Evolutionary conservation across 2,329 filamentous ascomycete genomes (phyloP).

Genomic region (Fusarium circinatum): DNA sequence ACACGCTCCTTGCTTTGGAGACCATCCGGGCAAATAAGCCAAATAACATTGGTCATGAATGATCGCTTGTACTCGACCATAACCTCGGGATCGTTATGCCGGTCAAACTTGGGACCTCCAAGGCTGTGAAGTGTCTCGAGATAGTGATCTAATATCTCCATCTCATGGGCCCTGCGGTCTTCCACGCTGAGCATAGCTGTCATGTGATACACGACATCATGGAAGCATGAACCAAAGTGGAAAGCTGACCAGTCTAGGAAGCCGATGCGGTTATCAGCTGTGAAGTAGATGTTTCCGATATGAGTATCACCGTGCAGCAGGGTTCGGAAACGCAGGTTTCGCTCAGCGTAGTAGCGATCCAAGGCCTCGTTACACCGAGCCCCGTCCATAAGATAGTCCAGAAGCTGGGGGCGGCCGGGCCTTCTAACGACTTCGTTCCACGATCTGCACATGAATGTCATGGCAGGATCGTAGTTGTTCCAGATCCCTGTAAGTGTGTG

Average conservation of each 20-base stretch:
- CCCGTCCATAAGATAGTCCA: conserved; percentile 51
- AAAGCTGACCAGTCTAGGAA: conserved; percentile 57
- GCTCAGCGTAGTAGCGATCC: conserved; percentile 50
- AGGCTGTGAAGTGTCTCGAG: conserved; percentile 24
- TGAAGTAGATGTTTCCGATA: conserved; percentile 56
- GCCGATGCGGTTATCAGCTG: conserved; percentile 46
- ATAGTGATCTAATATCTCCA: conserved; percentile 42
- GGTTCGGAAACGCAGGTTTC: conserved; percentile 53
- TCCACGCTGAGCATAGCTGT: conserved; percentile 51
- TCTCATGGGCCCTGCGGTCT: conserved; percentile 54
- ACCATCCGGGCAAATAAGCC: conserved; percentile 38
- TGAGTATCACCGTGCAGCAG: conserved; percentile 57
- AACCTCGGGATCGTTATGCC: conserved; percentile 33
- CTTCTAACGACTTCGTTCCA: conserved; percentile 46
- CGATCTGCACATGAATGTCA: conserved; percentile 47
- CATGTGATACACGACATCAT: conserved; percentile 56
- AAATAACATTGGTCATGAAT: conserved; percentile 43
- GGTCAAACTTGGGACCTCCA: conserved; percentile 29
- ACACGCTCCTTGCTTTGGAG: conserved; percentile 51
- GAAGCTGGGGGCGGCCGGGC: conserved; percentile 47
- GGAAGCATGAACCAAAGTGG: conserved; percentile 55
- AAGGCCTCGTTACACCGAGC: conserved; percentile 49
- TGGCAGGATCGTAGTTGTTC: conserved; percentile 52
- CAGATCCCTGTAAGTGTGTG: conserved; percentile 35
- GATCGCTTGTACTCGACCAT: conserved; percentile 42